Evolutionary conservation across 108 stramenopile genomes (phyloP).

Genomic region (Cylindrotheca fusiformis): DNA sequence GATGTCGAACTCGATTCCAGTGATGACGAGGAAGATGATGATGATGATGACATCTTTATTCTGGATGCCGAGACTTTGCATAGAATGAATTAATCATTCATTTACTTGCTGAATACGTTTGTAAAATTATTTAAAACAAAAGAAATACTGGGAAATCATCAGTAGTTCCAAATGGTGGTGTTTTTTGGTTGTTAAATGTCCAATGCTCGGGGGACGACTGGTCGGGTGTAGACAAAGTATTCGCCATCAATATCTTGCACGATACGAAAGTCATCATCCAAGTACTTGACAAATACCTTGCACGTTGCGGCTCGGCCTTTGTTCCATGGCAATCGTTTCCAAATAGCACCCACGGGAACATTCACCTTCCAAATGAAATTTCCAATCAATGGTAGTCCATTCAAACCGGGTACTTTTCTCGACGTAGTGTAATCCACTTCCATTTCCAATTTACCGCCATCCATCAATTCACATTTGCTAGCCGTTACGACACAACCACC

Average conservation of each 20-base stretch:
- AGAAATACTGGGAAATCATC: no score
- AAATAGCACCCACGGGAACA: constrained; percentile 81
- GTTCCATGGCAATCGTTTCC: constrained; percentile 90
- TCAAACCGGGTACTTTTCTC: constrained; percentile 69
- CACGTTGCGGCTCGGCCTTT: constrained; percentile 66
- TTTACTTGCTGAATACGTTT: no score
- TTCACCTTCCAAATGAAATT: constrained; percentile 84
- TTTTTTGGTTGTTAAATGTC: constrained; percentile 37
- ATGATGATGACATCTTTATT: constrained; percentile 12
- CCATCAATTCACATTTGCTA: constrained; percentile 49
- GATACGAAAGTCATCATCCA: constrained; percentile 80
- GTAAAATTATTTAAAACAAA: no score
- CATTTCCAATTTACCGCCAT: constrained; percentile 64
- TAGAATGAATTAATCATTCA: constrained; percentile 34
- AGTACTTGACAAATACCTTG: constrained; percentile 65
- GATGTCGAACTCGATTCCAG: constrained; percentile 13
- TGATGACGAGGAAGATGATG: constrained; percentile 1
- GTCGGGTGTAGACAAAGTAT: constrained; percentile 81
- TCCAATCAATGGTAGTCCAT: constrained; percentile 57
- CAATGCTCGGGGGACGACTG: constrained; percentile 66
- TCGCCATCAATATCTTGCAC: constrained; percentile 81
- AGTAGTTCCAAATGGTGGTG: no score
- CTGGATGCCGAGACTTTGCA: constrained; percentile 26
- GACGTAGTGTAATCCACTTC: constrained; percentile 84
- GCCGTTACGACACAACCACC: constrained; percentile 91